Base-by-base conservation (phyloP, 2,329 filamentous ascomycete species). In the Xylaria sp. region DNA sequence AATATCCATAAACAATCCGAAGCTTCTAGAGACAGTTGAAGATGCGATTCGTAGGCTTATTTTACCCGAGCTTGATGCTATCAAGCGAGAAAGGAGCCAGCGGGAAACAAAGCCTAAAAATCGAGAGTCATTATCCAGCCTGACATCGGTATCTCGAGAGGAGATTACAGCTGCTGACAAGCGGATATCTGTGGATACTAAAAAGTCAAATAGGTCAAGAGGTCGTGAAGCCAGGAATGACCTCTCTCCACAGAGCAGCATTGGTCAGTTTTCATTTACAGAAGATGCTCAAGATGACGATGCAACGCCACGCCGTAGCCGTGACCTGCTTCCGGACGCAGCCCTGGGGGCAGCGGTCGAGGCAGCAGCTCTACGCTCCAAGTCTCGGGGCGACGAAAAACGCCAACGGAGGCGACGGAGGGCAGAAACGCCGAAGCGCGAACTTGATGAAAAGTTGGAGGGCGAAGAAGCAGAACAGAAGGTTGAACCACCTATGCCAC, bases 1-100 rank as follows among this genome's bases (percentile, higher is more conserved):
- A 23, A 92, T 92, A 2, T 94, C 92, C 0, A 92, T 96, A 75
- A 96, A 96, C 78, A 97, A 97, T 72, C 94, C 94, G 0, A 95
- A 92, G 73, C 80, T 97, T 1, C 84, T 97, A 2, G 92, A 95
- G 72, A 95, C 93, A 0, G 94, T 97, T 2, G 94, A 97, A 78
- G 93, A 97, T 78, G 93, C 93, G 14, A 96, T 97, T 72, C 89
- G 92, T 66, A 87, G 93, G 51, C 83, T 97, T 52, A 96, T 97
- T 56, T 79, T 99, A 2, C 95, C 95, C 0, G 94, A 99, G 76
- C 83, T 99, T 46, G 94, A 92, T 70, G 92, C 93, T 9, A 82
- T 99, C 57, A 97, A 97, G 76, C 88, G 94, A 71, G 93, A 97
- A 73, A 91, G 94, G 75, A 94, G 92, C 75, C 89, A 90, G 67